Evolutionary conservation across 805 yeast genomes (phyloP).

Genomic region (Maudiozyma barnettii): DNA sequence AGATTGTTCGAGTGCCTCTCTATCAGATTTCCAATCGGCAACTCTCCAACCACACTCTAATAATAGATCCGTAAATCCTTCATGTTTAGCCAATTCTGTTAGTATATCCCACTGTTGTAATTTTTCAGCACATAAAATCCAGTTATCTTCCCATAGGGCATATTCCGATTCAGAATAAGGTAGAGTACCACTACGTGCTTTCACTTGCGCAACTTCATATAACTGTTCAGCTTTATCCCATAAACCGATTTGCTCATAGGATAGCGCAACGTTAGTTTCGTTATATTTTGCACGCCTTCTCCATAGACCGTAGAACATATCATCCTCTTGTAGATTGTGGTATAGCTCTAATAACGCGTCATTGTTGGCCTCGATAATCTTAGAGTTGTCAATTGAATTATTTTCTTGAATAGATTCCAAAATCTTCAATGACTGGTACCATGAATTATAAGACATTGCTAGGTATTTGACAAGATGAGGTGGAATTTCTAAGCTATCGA

Average conservation of each 20-base stretch:
- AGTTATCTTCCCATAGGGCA: constrained; percentile 95
- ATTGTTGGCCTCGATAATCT: constrained; percentile 72
- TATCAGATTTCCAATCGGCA: constrained; percentile 94
- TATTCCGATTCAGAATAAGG: constrained; percentile 96
- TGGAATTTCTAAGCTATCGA: constrained; percentile 71
- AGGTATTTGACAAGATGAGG: constrained; percentile 88
- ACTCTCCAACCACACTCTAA: constrained; percentile 99
- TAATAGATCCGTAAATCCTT: constrained; percentile 88
- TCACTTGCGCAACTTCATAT: constrained; percentile 93
- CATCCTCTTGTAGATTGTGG: constrained; percentile 83
- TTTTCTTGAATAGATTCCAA: constrained; percentile 59
- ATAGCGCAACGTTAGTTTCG: constrained; percentile 86
- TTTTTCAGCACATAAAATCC: constrained; percentile 96
- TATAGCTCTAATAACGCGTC: constrained; percentile 89
- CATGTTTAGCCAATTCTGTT: constrained; percentile 94
- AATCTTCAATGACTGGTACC: constrained; percentile 83
- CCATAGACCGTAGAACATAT: constrained; percentile 97
- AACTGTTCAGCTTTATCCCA: constrained; percentile 92
- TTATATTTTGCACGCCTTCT: constrained; percentile 89
- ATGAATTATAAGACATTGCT: constrained; percentile 78
- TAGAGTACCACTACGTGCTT: constrained; percentile 87
- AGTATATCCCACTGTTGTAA: constrained; percentile 96
- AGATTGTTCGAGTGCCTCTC: constrained; percentile 88
- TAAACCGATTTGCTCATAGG: constrained; percentile 88
- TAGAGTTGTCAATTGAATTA: constrained; percentile 57